phyloP scores from a whole-genome alignment of 768 basidiomycete species.

The Lentinus brumalis region DNA sequence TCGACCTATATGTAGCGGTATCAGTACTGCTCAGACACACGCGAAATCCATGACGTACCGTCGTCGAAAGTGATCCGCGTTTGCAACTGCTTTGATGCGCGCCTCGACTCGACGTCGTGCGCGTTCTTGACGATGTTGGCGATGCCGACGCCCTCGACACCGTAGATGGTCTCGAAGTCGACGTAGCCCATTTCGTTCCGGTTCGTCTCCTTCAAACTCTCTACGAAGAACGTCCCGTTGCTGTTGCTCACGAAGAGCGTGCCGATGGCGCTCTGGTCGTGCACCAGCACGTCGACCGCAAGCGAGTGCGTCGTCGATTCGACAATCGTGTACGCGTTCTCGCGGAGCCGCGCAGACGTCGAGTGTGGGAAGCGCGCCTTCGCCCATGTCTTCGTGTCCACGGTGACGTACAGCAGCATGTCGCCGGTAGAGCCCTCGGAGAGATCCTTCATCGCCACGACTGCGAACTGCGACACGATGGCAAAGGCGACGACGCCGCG shows the following conservation, averaged over 20 bases:
- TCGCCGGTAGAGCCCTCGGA: slow-evolving; percentile 57
- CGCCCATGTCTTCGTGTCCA: slow-evolving; percentile 84
- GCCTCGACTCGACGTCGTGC: slow-evolving; percentile 76
- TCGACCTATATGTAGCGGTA: slow-evolving; percentile 46
- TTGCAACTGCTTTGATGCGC: slow-evolving; percentile 70
- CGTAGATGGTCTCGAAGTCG: slow-evolving; percentile 88
- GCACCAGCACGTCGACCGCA: slow-evolving; percentile 88
- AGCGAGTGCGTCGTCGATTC: slow-evolving; percentile 93
- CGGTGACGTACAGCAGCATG: slow-evolving; percentile 84
- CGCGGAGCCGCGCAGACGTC: slow-evolving; percentile 71
- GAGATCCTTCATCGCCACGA: slow-evolving; percentile 84
- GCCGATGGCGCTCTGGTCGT: slow-evolving; percentile 66
- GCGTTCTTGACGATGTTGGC: slow-evolving; percentile 87
- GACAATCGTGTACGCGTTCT: slow-evolving; percentile 96
- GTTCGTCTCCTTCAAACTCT: slow-evolving; percentile 91
- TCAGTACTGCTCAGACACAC: not conserved
- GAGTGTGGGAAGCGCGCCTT: slow-evolving; percentile 93
- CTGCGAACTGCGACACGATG: slow-evolving; percentile 89
- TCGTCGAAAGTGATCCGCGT: slow-evolving; percentile 91
- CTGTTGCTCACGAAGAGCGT: slow-evolving; percentile 96
- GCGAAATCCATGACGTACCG: slow-evolving; percentile 40
- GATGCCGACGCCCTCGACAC: slow-evolving; percentile 87
- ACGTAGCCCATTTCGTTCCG: slow-evolving; percentile 87
- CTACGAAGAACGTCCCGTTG: slow-evolving; percentile 93
- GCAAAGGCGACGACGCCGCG: slow-evolving; percentile 92